A percentile compares a stretch with the other conserved stretches of the same genome.
phyloP scores from a whole-genome alignment of 1,139 yeast genomes.

The Blastobotrys malaysiensis region DNA sequence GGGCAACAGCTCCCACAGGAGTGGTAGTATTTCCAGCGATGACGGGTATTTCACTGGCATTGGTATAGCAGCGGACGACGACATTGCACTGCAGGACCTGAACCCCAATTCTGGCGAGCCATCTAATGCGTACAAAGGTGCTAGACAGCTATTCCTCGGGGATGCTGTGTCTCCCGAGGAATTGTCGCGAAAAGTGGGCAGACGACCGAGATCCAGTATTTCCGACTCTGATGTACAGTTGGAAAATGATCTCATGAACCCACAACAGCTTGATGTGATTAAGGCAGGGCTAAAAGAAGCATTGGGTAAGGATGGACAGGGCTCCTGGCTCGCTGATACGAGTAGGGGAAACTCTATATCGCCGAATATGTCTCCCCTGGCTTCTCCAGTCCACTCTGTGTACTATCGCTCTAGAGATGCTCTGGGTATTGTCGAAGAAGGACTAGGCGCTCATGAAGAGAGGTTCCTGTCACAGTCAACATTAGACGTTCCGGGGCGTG shows the following conservation, averaged over 20 bases:
- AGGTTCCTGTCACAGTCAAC: not conserved
- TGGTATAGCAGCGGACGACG: constrained; percentile 3
- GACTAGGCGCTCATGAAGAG: not conserved
- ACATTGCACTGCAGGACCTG: constrained; percentile 6
- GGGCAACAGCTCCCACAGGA: not conserved
- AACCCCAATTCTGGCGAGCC: constrained; percentile 4
- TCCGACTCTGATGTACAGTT: constrained; percentile 6
- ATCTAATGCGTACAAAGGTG: constrained; percentile 13
- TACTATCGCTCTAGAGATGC: not conserved
- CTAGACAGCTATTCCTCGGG: constrained; percentile 11
- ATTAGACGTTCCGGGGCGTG: not conserved
- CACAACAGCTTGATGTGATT: constrained; percentile 16
- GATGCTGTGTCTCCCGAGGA: not conserved
- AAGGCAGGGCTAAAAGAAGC: constrained; percentile 25
- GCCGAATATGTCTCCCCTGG: not conserved
- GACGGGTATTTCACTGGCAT: not conserved
- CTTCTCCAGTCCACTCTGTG: not conserved
- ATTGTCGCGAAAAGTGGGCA: not conserved
- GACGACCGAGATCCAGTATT: constrained; percentile 1
- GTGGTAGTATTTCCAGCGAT: not conserved
- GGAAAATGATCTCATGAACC: constrained; percentile 12
- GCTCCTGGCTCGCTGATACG: constrained; percentile 19
- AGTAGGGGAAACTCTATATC: not conserved
- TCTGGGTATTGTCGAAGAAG: constrained; percentile 9
- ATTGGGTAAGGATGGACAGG: constrained; percentile 23